Base-by-base conservation (phyloP, 2,329 filamentous ascomycete species). In the Arthrobotrys iridis region DNA sequence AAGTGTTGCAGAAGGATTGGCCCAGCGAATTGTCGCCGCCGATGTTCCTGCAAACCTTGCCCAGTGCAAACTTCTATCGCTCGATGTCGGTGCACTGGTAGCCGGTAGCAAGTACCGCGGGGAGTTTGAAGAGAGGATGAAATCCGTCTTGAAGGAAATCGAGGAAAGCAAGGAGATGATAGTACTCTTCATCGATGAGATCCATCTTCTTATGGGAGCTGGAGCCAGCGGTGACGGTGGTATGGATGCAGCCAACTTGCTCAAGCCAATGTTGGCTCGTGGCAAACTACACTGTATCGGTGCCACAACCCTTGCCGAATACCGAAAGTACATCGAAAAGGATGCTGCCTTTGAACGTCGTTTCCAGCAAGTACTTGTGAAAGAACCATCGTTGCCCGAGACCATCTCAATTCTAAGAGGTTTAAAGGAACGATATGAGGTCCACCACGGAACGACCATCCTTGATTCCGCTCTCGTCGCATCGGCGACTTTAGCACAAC, bases 61-160 rank as follows among this genome's bases (percentile, higher is more conserved):
- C 60, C 77, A 76, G 33, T 99, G 95, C 87, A 95, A 91, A 82
- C 86, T 99, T 74, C 89, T 99, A 67, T 97, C 95, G 2, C 89
- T 99, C 48, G 95, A 99, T 80, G 94, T 99, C 52, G 95, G 95
- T 79, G 91, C 94, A 22, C 86, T 99, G 68, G 94, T 99, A 77
- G 95, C 95, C 71, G 95, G 95, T 79, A 97, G 93, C 88, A 99
- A 99, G 84, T 99, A 96, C 85, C 90, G 95, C 57, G 95, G 95
- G 84, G 95, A 99, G 82, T 99, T 99, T 74, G 95, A 99, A 82
- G 95, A 99, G 86, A 89, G 95, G 79, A 98, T 99, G 93, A 99
- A 99, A 87, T 93, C 94, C 65, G 95, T 99, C 3, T 83, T 99
- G 80, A 99, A 98, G 83, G 95, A 99, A 84, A 97, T 99, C 72